Base-by-base conservation (phyloP, 352 stramenopile species). In the Pythium volutum region DNA sequence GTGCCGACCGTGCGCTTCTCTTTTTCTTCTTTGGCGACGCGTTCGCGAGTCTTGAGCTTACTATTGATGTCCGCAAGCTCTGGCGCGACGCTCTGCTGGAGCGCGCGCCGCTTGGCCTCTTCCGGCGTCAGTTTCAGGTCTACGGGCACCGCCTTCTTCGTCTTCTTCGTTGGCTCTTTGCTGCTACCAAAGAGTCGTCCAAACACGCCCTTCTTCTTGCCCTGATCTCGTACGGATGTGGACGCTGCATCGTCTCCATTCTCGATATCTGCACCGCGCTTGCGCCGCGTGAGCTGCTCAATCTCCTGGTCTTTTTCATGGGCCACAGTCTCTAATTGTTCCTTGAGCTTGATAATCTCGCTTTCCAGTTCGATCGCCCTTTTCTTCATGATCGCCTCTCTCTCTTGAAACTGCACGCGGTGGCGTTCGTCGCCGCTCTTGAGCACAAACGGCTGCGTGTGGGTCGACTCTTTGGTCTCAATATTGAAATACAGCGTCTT, bases 381-480 rank as follows among this genome's bases (percentile, higher is more conserved):
- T 34, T 73, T 74, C 20, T 82, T 81, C 58, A 84, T 73, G 16
- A 71, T 67, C 15, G 84, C 71, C 36, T 88, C 71, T 9, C 71
- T 77, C 57, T 89, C 76, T n/a, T 67, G 64, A 26, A 89, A 68
- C 31, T 76, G 59, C 11, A 84, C 46, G 15, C 73, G 77, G 49
- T 89, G 79, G 16, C 84, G 68, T 46, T 91, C 76, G 29, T 79
- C 67, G 9, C 78, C 83, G 11, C 64, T 63, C 33, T 88, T 71
- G 42, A 92, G 51, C 10, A 80, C 71, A 18, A 75, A 76, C 0
- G 81, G 83, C 34, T 79, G 64, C 8, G 72, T 74, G 8, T 70
- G 73, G 2, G 76, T 86, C 7, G 79, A 88, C 41, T 90, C 83
- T 55, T 94, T 91, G 10, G 80, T 91, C 55, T 89, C 75, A 42